Conservation (phyloP, 371 early-diverging fungal species). For the Choanephora cucurbitarum region DNA sequence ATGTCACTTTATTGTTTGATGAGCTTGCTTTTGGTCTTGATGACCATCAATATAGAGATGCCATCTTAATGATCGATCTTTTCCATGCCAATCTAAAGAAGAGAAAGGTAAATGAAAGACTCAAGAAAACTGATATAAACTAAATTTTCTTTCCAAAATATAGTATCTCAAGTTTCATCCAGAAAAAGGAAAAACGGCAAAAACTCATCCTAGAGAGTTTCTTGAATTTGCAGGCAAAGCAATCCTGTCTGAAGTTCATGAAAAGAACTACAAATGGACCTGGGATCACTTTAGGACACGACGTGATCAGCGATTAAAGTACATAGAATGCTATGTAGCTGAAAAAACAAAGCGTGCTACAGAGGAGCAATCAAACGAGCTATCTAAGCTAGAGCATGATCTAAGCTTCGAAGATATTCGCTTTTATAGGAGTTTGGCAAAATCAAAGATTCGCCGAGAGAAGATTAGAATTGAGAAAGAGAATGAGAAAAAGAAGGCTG, state of each 20-base stretch:
- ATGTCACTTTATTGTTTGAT: slow-evolving; percentile 68
- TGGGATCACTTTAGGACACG: slow-evolving; percentile 76
- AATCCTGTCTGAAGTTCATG: slow-evolving; percentile 75
- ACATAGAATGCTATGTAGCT: slow-evolving; percentile 67
- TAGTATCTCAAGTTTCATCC: slow-evolving; percentile 79
- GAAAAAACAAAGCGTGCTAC: slow-evolving; percentile 45
- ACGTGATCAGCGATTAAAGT: slow-evolving; percentile 68
- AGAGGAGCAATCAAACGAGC: slow-evolving; percentile 36
- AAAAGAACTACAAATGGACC: slow-evolving; percentile 68
- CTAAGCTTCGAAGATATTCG: slow-evolving; percentile 80
- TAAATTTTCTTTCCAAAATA: neutral
- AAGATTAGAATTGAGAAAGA: slow-evolving; percentile 45
- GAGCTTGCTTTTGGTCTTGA: slow-evolving; percentile 80
- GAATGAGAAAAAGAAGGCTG: slow-evolving; percentile 36
- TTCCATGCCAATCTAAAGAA: slow-evolving; percentile 71
- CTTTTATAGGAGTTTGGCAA: slow-evolving; percentile 73
- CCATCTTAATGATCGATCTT: slow-evolving; percentile 66
- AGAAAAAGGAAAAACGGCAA: slow-evolving; percentile 61
- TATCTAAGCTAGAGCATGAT: slow-evolving; percentile 64
- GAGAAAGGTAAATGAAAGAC: slow-evolving; percentile 57
- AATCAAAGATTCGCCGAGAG: slow-evolving; percentile 60
- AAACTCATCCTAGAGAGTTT: slow-evolving; percentile 73
- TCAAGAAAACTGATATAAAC: neutral
- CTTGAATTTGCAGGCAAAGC: slow-evolving; percentile 78
- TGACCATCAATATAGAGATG: slow-evolving; percentile 75